Base-by-base conservation (phyloP, 2,329 filamentous ascomycete species). In the Thyridium curvatum region DNA sequence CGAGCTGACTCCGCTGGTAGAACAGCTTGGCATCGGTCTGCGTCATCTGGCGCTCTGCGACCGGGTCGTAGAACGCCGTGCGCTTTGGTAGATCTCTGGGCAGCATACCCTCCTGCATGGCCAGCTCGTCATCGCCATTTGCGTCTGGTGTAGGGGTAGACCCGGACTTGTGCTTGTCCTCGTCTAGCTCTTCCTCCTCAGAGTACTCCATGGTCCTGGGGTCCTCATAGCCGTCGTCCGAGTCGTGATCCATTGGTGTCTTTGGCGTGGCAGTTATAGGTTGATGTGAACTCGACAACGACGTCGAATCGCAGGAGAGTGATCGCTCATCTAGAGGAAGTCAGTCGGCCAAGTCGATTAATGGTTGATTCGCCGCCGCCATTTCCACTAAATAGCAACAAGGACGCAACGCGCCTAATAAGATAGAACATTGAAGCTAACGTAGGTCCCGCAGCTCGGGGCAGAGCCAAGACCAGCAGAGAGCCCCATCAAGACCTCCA, bases 1-100 rank as follows among this genome's bases (percentile, higher is more conserved):
- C 84, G 41, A 82, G 69, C 60, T 89, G 86, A 61, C 87, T 89
- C 48, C 86, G 77, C 65, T 96, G 91, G 61, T 95, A 98, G 66
- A 97, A 94, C 46, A 96, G 75, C 62, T 95, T 97, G 43, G 91
- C 87, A 59, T 98, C 93, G 18, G 86, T 83, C 60, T 95, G 89
- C 54, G 84, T 94, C 80, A 95, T 85, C 55, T 91, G 86, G 53
- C 93, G 94, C 63, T 98, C 93, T 38, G 87, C 86, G 38, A 91
- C 84, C 54, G 91, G 88, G 61, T 96, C 90, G 65, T 94, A 96
- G 57, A 89, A 94, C 15, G 90, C 86, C 8, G 89, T 95, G 57
- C 82, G 83, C 44, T 72, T 72, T 28, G 77, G 77, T 38, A 77
- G 56, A 53, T 83, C 79, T 44, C 79, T 68, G 16, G 68, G 66